These are phyloP conservation scores for Apiospora pterosperma DNA, from an alignment of 2,329 filamentous ascomycete species.

Conservation along the genomic window DNA sequence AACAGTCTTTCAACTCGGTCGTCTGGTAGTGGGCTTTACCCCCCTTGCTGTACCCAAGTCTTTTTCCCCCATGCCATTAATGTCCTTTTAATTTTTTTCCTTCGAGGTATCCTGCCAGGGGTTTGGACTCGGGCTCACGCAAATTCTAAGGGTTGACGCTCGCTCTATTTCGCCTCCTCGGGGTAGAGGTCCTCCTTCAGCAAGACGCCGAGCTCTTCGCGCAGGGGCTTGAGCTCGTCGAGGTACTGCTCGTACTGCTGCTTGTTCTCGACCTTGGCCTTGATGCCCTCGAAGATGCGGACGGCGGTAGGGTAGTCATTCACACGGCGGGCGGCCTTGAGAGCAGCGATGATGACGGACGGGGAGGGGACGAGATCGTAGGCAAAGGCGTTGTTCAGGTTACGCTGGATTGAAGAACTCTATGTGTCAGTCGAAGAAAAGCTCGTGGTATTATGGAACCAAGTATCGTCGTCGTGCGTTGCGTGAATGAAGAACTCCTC, in stretches of 20 bases:
- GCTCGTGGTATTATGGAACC: neutral
- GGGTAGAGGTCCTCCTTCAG: slow-evolving; percentile 95
- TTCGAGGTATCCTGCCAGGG: slow-evolving; percentile 2
- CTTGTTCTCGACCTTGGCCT: slow-evolving; percentile 99
- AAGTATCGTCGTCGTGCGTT: neutral
- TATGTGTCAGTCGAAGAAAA: slow-evolving; percentile 1
- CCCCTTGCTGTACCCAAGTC: neutral
- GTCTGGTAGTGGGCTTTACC: neutral
- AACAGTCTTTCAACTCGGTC: neutral
- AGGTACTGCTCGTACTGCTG: slow-evolving; percentile 97
- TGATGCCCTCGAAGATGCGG: slow-evolving; percentile 98
- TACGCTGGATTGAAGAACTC: slow-evolving; percentile 31
- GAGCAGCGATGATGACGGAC: slow-evolving; percentile 83
- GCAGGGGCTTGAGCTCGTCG: slow-evolving; percentile 84
- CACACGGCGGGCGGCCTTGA: slow-evolving; percentile 90
- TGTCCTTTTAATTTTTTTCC: neutral
- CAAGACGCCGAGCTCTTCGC: slow-evolving; percentile 87
- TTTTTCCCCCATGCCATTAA: neutral
- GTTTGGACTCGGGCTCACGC: neutral
- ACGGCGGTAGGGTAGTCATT: slow-evolving; percentile 99
- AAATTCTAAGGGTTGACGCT: neutral
- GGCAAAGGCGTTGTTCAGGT: slow-evolving; percentile 96
- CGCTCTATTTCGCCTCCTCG: slow-evolving; percentile 42
- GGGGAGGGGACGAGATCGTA: slow-evolving; percentile 98
- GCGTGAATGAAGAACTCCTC: neutral